phyloP scores from a whole-genome alignment of 176 grass and related monocot genomes.

The Triticum dicoccoides region DNA sequence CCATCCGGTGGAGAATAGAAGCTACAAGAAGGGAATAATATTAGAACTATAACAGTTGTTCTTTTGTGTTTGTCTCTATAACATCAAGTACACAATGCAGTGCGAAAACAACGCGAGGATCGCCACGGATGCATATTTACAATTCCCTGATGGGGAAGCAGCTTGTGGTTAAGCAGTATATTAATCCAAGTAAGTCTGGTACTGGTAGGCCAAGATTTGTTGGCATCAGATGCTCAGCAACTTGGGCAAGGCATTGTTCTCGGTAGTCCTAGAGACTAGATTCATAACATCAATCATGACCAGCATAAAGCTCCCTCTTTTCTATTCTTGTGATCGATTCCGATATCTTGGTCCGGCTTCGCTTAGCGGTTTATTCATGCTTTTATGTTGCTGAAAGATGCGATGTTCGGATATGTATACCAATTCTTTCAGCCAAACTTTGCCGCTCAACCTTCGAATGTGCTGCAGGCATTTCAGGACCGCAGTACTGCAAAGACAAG shows the following conservation, averaged over 20 bases:
- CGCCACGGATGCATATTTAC: neutral
- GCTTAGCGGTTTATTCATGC: neutral
- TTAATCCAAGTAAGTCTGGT: neutral
- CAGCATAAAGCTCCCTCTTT: neutral
- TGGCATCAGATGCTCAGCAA: conserved; percentile 23
- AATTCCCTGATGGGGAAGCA: neutral
- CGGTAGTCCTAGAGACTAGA: neutral
- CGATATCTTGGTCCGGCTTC: conserved; percentile 23
- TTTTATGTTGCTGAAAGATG: conserved; percentile 17
- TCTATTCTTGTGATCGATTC: neutral
- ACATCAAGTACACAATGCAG: neutral
- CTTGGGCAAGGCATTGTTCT: conserved; percentile 6
- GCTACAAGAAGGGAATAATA: neutral
- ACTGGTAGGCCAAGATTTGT: neutral
- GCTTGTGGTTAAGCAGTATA: neutral
- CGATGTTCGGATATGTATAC: conserved; percentile 13
- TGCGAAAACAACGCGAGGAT: neutral
- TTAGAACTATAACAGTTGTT: no score
- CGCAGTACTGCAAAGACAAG: neutral
- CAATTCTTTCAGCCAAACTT: conserved; percentile 7
- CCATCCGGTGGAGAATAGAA: neutral
- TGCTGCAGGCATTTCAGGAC: conserved; percentile 4
- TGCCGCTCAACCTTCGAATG: conserved; percentile 27
- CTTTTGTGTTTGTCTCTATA: no score
- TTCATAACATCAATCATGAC: neutral